Percentiles rank a stretch among this genome's conserved stretches.
Conservation (phyloP, 306 rosid genomes). For the Gynostemma pentaphyllum region DNA sequence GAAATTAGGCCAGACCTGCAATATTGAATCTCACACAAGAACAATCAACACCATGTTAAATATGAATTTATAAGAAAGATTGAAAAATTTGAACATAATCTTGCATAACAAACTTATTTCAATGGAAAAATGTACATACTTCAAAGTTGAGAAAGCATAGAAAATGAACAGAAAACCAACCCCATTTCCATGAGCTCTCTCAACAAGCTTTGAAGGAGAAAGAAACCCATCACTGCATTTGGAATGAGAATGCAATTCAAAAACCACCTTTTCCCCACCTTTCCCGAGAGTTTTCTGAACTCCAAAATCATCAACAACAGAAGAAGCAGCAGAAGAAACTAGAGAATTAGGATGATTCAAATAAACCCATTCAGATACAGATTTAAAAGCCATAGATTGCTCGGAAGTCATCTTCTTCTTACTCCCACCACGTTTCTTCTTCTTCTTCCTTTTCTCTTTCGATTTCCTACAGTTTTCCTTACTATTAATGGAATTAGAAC, state of each 20-base stretch:
- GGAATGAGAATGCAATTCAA: conserved; percentile 88
- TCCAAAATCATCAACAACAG: conserved; percentile 76
- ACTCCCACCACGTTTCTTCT: conserved; percentile 61
- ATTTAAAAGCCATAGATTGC: conserved; percentile 58
- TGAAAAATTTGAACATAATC: not conserved
- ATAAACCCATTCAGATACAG: conserved; percentile 71
- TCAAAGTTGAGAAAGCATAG: not conserved
- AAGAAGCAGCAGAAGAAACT: conserved; percentile 32
- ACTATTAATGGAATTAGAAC: conserved; percentile 20
- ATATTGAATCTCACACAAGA: not conserved
- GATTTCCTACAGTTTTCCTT: conserved; percentile 19
- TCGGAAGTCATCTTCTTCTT: conserved; percentile 88
- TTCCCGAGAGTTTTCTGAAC: conserved; percentile 52
- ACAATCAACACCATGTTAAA: not conserved
- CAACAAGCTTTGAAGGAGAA: conserved; percentile 77
- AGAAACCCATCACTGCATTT: conserved; percentile 93
- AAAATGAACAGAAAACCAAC: conserved; percentile 31
- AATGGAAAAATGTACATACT: not conserved
- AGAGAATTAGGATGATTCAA: conserved; percentile 37
- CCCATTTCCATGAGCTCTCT: conserved; percentile 76
- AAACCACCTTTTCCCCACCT: conserved; percentile 53
- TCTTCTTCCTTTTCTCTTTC: conserved; percentile 44
- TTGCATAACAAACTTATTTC: not conserved
- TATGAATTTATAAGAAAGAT: not conserved
- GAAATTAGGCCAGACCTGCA: not conserved